A percentile compares a stretch with the other conserved stretches of the same genome.
These are phyloP conservation scores for Nakataea oryzae DNA, from an alignment of 2,329 filamentous ascomycete genomes.

Conservation along the genomic window DNA sequence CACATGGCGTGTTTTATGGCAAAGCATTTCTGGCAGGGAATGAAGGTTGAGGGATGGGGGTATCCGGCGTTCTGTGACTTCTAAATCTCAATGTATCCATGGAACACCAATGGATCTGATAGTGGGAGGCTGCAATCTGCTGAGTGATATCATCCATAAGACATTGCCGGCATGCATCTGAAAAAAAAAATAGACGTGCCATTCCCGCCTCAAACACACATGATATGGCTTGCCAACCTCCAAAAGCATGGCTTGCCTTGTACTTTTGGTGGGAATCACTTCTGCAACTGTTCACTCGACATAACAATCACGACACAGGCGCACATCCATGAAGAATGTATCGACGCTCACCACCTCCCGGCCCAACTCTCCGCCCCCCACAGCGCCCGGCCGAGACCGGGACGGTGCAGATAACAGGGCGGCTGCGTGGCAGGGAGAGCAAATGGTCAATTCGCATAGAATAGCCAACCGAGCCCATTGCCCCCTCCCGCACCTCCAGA, in stretches of 20 bases:
- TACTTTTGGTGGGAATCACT: not conserved
- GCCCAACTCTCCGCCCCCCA: constrained; percentile 7
- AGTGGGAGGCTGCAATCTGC: no score
- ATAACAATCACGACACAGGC: not conserved
- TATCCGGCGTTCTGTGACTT: not conserved
- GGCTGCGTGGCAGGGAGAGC: constrained; percentile 23
- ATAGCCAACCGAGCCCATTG: constrained; percentile 21
- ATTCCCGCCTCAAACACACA: no score
- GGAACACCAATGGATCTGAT: not conserved
- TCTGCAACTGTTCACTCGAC: not conserved
- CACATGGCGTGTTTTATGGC: no score
- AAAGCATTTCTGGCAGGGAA: not conserved
- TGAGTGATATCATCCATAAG: no score
- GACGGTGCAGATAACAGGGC: constrained; percentile 25
- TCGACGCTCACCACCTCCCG: constrained; percentile 14
- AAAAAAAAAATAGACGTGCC: no score
- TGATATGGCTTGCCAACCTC: no score
- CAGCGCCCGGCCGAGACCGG: constrained; percentile 3
- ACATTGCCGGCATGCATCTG: no score
- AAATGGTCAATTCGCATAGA: constrained; percentile 30
- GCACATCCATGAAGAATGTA: constrained; percentile 9
- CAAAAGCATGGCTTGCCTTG: not conserved
- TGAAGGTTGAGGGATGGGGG: not conserved
- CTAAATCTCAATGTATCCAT: no score
- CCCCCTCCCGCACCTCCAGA: constrained; percentile 18